Conservation (phyloP, 116 monocot species). For the Thalassia testudinum region DNA sequence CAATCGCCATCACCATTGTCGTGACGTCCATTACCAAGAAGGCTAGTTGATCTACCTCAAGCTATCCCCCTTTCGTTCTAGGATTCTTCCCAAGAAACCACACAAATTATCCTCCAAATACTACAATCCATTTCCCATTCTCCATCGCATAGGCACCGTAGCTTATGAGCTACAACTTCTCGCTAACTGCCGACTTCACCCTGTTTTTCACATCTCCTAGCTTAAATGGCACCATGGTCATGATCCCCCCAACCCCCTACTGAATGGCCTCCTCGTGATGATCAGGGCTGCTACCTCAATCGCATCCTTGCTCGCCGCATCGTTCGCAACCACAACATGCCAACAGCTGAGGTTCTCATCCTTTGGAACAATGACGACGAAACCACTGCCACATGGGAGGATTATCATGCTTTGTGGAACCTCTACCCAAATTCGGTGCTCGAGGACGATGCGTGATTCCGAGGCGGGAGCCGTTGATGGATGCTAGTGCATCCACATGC, state of each 20-base stretch:
- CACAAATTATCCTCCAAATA: too few species aligned
- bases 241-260: too few species aligned
- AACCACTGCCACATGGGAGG: background rate
- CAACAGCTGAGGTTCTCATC: background rate
- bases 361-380: background rate
- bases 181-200: background rate
- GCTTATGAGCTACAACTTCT: background rate
- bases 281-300: background rate
- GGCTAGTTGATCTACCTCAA: background rate
- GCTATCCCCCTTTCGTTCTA: too few species aligned
- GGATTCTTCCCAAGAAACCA: too few species aligned
- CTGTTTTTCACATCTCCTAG: background rate
- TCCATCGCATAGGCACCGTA: too few species aligned
- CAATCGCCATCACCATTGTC: background rate
- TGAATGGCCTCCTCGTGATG: background rate
- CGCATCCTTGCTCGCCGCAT: background rate
- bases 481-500: too few species aligned
- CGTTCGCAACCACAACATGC: background rate
- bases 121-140: too few species aligned
- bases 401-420: too few species aligned
- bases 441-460: too few species aligned
- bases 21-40: background rate
- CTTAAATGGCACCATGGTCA: background rate
- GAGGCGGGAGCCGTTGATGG: too few species aligned
- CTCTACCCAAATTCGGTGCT: too few species aligned